These are phyloP conservation scores for Allantophomopsis lycopodina DNA, from an alignment of 2,329 filamentous ascomycete genomes.

Conservation along the genomic window DNA sequence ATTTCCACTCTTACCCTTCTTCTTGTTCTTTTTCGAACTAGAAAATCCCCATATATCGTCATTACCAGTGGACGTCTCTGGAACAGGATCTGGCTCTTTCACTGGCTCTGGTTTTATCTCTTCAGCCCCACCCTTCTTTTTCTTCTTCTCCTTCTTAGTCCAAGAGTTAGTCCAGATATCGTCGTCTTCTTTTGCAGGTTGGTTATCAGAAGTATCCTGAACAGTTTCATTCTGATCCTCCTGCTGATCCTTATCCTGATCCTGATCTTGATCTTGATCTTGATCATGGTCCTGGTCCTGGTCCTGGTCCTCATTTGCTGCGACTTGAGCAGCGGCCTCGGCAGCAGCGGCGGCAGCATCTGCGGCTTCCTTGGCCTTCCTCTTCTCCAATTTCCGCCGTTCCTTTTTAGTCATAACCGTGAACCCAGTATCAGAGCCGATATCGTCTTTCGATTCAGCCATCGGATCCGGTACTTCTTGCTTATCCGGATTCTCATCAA, in stretches of 20 bases:
- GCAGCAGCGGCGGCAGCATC: slow-evolving; percentile 11
- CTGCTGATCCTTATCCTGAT: slow-evolving; percentile 23
- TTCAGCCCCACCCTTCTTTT: slow-evolving; percentile 19
- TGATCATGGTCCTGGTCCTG: slow-evolving; percentile 11
- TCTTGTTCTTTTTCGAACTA: slow-evolving; percentile 30
- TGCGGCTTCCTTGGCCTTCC: slow-evolving; percentile 13
- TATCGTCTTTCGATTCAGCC: slow-evolving; percentile 21
- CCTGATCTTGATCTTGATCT: slow-evolving; percentile 9
- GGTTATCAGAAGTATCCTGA: slow-evolving; percentile 1
- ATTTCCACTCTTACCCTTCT: slow-evolving; percentile 28
- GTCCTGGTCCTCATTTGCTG: slow-evolving; percentile 15
- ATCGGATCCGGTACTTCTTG: slow-evolving; percentile 9
- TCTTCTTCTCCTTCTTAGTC: slow-evolving; percentile 28
- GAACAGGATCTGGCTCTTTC: slow-evolving; percentile 12
- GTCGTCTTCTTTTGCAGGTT: slow-evolving; percentile 7
- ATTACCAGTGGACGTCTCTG: slow-evolving; percentile 16
- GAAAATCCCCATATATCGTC: slow-evolving; percentile 30
- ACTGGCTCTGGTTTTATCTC: slow-evolving; percentile 3
- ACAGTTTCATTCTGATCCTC: slow-evolving; percentile 15
- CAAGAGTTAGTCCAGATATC: slow-evolving; percentile 18
- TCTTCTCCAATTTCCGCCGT: slow-evolving; percentile 27
- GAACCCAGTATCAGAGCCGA: slow-evolving; percentile 20
- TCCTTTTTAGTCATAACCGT: slow-evolving; percentile 25
- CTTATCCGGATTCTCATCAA: slow-evolving; percentile 25
- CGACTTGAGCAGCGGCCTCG: slow-evolving; percentile 6